Evolutionary conservation across 2,329 filamentous ascomycete species (phyloP).

Genomic region (Nigrograna mackinnonii): DNA sequence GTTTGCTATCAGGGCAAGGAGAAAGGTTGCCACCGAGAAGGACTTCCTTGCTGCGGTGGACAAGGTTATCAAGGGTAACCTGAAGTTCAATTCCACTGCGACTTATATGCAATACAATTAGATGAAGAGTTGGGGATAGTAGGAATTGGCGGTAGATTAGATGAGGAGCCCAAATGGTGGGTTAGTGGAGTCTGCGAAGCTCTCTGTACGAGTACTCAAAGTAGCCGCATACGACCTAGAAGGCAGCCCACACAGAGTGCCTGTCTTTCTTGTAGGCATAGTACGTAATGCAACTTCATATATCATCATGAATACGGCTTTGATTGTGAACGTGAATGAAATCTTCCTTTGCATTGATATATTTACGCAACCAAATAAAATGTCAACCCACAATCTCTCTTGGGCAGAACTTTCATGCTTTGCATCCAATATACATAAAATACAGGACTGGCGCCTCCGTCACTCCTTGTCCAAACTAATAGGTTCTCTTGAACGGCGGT

Average conservation of each 20-base stretch:
- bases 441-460: conserved; percentile 23
- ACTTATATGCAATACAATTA: conserved; percentile 99
- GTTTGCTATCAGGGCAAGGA: conserved; percentile 91
- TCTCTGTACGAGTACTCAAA: conserved; percentile 11
- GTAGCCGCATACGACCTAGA: too few species aligned
- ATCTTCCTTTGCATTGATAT: conserved; percentile 11
- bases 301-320: too few species aligned
- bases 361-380: conserved; percentile 4
- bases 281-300: too few species aligned
- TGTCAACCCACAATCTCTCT: background rate
- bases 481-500: conserved; percentile 93
- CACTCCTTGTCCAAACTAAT: conserved; percentile 62
- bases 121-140: too few species aligned
- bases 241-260: too few species aligned
- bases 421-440: conserved; percentile 38
- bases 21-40: conserved; percentile 98
- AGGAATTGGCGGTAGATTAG: too few species aligned
- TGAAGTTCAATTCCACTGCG: conserved; percentile 99
- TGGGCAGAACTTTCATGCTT: background rate
- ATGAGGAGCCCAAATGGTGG: conserved; percentile 1
- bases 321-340: too few species aligned
- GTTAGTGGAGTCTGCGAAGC: conserved; percentile 7
- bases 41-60: conserved; percentile 97
- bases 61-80: conserved; percentile 98
- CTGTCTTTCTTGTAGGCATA: too few species aligned